Conservation (phyloP, 2,329 filamentous ascomycete genomes). For the Exophiala sp. region DNA sequence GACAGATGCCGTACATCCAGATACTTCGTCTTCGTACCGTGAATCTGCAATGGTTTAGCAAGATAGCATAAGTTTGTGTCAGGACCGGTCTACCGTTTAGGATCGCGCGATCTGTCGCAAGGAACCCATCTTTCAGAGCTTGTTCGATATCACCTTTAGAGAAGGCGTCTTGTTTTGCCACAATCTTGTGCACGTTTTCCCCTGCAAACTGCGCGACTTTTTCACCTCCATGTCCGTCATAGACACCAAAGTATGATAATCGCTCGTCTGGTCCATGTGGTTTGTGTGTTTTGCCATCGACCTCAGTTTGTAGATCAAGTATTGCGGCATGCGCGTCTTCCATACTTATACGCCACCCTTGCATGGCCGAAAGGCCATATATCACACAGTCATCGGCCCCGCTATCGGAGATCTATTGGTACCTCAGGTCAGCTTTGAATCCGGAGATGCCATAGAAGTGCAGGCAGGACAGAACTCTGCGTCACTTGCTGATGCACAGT, state of each 20-base stretch:
- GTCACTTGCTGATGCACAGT: too few relatives aligned
- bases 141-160: conserved; percentile 88
- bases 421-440: conserved; percentile 2
- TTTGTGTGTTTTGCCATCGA: conserved; percentile 49
- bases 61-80: conserved; percentile 2
- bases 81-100: conserved; percentile 67
- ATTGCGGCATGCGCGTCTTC: conserved; percentile 91
- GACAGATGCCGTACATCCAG: conserved; percentile 93
- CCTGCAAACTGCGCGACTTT: conserved; percentile 93
- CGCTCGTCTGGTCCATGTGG: conserved; percentile 66
- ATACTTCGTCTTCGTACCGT: conserved; percentile 95
- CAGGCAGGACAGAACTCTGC: too few relatives aligned
- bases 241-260: conserved; percentile 95
- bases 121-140: conserved; percentile 93
- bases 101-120: conserved; percentile 93
- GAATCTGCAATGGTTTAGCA: conserved; percentile 62
- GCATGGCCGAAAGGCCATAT: conserved; percentile 97
- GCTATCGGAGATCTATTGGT: conserved; percentile 71
- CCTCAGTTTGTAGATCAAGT: conserved; percentile 73
- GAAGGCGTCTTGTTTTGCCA: conserved; percentile 92
- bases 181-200: conserved; percentile 88
- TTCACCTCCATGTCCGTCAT: conserved; percentile 95
- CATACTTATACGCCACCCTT: conserved; percentile 99
- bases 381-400: conserved; percentile 90
- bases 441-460: too few relatives aligned